Evolutionary conservation across 2,329 filamentous ascomycete species (phyloP), one percentile per base, ranked within the genome.

Genomic region (Hypoxylon sp.): DNA sequence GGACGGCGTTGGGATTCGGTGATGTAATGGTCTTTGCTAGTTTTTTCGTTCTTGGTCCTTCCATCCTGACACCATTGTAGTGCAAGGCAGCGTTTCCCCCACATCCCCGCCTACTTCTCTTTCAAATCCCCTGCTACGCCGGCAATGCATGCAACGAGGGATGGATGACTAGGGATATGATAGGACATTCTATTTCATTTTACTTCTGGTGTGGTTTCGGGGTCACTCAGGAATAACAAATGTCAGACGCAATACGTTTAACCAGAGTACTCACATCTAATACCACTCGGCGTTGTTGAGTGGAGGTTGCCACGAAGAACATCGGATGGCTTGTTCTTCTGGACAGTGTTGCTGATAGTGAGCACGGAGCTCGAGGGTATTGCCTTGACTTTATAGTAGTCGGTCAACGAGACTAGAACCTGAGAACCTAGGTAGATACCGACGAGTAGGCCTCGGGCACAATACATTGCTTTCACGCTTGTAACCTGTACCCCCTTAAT

Each of bases 1-100:
- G 71, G 62, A 70, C 58, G 76, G 76, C 76, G 76, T 77, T 77
- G 53, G 74, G 73, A 50, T 74, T 54, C 59, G 59, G 67, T 72
- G 66, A 71, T 74, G 63, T 70, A 70, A 66, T 73, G 44, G 64
- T 67, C 48, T 73, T 69, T 71, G 59, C 63, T 74, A 57, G 60
- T 69, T 70, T 46, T 61, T 65, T 57, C 46, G 65, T 68, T 51
- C 65, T 63, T 47, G 48, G 31, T 53, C 29, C 37, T 63, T 64
- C 63, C 46, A 42, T 58, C 60, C 53, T 65, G 55, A 66, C 63
- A 66, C 61, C 58, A 65, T 47, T 66, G 53, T 26, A 61, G 53
- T 61, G 65, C 52, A 53, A 60, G 53, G 59, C 59, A 48, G 44
- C 17, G 51, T 14, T 63, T 33, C 42, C 58, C 29, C 55, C 48